Base-by-base conservation (phyloP, 73 alveolate species). In the Effrenium voratum region DNA sequence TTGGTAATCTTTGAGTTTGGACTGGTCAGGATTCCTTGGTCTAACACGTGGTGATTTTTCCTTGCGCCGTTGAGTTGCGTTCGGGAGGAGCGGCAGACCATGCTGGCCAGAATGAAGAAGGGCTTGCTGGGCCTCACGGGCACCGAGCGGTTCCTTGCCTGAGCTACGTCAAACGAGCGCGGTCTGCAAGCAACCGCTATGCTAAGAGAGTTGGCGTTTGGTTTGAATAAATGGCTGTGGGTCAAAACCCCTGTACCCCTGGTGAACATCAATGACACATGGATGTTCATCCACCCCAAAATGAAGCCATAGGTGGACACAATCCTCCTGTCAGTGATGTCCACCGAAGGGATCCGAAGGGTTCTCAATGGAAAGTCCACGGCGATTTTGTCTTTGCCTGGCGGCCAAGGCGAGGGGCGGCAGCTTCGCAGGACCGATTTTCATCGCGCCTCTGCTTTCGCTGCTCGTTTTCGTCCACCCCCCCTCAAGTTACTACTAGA, bases 91-190 rank as follows among this genome's bases (percentile, higher is more conserved):
- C 22, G 26, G 5, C n/a, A 8, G 26, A 63, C 36, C 77, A 15
- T 63, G n/a, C 83, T 92, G 92, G 92, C 98, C 50, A 34, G 98
- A 40, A 75, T 92, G 90, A 92, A 92, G 81, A 92, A 92, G 49
- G 98, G 98, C 82, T 81, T 92, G 52, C 72, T 92, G 59, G 98
- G 92, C 72, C 91, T 92, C 52, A 92, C 98, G 8, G 92, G 91
- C 40, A 92, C 98, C 1, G 98, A 92, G 38, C 92, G 98, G 92
- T 40, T 44, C 34, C 88, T 30, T 16, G 70, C 95, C 44, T 50
- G 76, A 85, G 19, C 41, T 28, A 10, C 41, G 36, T n/a, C n/a
- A n/a, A n/a, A n/a, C n/a, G n/a, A n/a, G n/a, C n/a, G n/a, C n/a
- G n/a, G n/a, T n/a, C n/a, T n/a, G n/a, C n/a, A n/a, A n/a, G n/a